Evolutionary conservation across 2,329 filamentous ascomycete genomes (phyloP).

Genomic region (Aspergillus hiratsukae): DNA sequence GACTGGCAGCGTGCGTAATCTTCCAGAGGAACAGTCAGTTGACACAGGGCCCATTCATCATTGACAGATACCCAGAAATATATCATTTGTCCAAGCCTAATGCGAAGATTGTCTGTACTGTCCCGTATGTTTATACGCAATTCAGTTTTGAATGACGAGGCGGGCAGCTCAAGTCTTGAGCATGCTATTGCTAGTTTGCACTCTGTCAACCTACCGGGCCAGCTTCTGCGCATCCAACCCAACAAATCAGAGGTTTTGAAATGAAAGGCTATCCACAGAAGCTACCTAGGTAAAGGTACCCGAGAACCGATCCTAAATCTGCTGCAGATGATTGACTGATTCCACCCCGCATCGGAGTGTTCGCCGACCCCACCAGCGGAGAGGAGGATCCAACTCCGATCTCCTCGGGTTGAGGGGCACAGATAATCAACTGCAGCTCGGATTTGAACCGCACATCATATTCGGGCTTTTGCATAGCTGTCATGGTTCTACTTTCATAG

Average conservation of each 20-base stretch:
- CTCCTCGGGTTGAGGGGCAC: conserved; percentile 1
- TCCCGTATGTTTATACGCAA: no score
- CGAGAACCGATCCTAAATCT: background rate
- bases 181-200: background rate
- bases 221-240: background rate
- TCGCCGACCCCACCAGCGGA: conserved; percentile 20
- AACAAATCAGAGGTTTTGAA: conserved; percentile 1
- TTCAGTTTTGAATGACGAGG: background rate
- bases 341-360: conserved; percentile 14
- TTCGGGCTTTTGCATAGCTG: background rate
- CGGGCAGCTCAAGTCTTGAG: background rate
- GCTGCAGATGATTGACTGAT: conserved; percentile 2
- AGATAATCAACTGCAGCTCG: conserved; percentile 11
- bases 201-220: no score
- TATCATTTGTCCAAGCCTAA: background rate
- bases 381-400: conserved; percentile 19
- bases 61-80: background rate
- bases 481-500: background rate
- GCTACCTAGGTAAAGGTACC: background rate
- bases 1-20: background rate
- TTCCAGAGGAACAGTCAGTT: no score
- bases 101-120: background rate
- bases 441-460: conserved; percentile 12
- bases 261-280: conserved; percentile 1
- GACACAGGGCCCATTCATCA: background rate